phyloP scores from a whole-genome alignment of 2,329 filamentous ascomycete genomes.

The Exophiala mesophila region DNA sequence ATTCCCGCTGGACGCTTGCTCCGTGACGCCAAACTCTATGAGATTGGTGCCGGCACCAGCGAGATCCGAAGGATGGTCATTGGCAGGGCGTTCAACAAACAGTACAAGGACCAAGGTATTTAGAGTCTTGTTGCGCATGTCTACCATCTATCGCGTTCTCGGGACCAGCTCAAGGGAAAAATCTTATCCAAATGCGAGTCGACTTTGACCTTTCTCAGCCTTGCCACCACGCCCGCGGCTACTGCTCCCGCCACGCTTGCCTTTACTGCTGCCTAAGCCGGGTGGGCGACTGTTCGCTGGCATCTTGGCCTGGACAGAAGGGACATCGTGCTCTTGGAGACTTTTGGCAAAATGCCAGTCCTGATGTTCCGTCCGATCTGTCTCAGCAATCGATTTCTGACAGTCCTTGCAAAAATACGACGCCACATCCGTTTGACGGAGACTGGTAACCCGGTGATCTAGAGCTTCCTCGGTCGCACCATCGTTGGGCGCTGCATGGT shows the following conservation, averaged over 20 bases:
- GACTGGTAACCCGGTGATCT: constrained; percentile 9
- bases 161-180: background rate
- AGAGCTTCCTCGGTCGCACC: constrained; percentile 11
- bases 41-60: constrained; percentile 94
- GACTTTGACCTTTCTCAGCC: constrained; percentile 24
- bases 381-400: constrained; percentile 52
- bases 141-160: background rate
- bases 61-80: constrained; percentile 94
- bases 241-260: constrained; percentile 16
- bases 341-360: constrained; percentile 96
- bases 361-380: constrained; percentile 67
- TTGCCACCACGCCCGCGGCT: constrained; percentile 19
- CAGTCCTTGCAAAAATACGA: constrained; percentile 61
- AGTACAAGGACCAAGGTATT: constrained; percentile 51
- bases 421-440: constrained; percentile 15
- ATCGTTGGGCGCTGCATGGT: constrained; percentile 15
- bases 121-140: constrained; percentile 4
- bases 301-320: constrained; percentile 26
- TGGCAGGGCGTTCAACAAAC: constrained; percentile 83
- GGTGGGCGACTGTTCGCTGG: constrained; percentile 23
- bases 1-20: constrained; percentile 83
- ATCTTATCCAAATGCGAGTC: constrained; percentile 25
- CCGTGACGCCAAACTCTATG: constrained; percentile 76
- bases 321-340: constrained; percentile 63
- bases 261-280: constrained; percentile 9